Conservation (phyloP, 331 rosid genomes). For the Saraca asoca region DNA sequence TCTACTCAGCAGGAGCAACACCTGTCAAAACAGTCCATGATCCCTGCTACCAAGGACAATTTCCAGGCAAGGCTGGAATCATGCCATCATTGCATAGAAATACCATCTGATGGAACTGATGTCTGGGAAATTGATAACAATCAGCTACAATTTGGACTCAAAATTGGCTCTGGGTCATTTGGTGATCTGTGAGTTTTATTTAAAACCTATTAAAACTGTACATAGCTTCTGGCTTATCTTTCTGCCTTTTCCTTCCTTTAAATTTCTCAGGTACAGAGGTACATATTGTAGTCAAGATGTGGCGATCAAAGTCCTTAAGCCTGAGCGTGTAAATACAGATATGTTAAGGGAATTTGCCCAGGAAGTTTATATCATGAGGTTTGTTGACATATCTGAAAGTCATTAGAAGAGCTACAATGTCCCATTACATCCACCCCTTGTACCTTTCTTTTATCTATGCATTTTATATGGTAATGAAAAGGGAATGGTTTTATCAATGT, state of each 20-base stretch:
- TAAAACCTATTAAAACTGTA: conserved; percentile 34
- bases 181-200: conserved; percentile 87
- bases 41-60: conserved; percentile 50
- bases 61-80: conserved; percentile 51
- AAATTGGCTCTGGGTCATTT: conserved; percentile 95
- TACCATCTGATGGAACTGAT: conserved; percentile 93
- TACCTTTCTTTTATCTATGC: conserved; percentile 16
- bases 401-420: conserved; percentile 27
- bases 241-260: conserved; percentile 28
- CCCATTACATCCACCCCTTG: conserved; percentile 16
- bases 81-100: conserved; percentile 60
- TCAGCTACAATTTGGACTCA: conserved; percentile 75
- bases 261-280: conserved; percentile 75
- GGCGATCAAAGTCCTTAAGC: conserved; percentile 88
- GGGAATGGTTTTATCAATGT: conserved; percentile 11
- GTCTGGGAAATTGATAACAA: conserved; percentile 95
- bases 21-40: conserved; percentile 57
- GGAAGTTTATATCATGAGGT: conserved; percentile 99
- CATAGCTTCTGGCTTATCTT: conserved; percentile 42
- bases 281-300: conserved; percentile 94
- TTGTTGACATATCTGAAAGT: conserved; percentile 38
- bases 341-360: conserved; percentile 93
- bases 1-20: conserved; percentile 55
- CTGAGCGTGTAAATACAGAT: conserved; percentile 78
- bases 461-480: conserved; percentile 20